phyloP scores from a whole-genome alignment of 2,329 filamentous ascomycete species.

The Knoxdaviesia proteae region DNA sequence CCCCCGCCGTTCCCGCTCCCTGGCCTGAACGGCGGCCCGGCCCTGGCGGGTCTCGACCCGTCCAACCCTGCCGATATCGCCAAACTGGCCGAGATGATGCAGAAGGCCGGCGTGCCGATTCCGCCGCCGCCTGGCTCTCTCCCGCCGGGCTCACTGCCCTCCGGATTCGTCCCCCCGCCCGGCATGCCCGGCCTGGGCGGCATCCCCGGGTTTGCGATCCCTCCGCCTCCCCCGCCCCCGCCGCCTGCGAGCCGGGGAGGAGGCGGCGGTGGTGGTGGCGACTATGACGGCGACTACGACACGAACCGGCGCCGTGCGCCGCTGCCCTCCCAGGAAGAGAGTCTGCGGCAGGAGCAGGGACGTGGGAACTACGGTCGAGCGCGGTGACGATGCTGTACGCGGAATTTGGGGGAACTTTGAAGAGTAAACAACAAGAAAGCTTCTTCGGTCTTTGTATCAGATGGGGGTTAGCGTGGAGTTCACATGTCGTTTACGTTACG shows the following conservation, averaged over 20 bases:
- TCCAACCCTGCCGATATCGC: constrained; percentile 40
- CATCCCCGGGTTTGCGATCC: constrained; percentile 8
- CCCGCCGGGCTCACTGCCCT: constrained; percentile 23
- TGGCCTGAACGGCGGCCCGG: constrained; percentile 23
- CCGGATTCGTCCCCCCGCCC: constrained; percentile 22
- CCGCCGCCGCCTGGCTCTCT: constrained; percentile 29
- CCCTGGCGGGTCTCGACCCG: constrained; percentile 32
- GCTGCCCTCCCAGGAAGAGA: constrained; percentile 68
- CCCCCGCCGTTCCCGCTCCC: constrained; percentile 32
- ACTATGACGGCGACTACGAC: constrained; percentile 13
- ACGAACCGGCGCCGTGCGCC: constrained; percentile 36
- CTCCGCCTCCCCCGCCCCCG: constrained; percentile 19
- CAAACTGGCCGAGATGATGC: constrained; percentile 42
- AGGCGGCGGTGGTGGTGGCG: constrained; percentile 4
- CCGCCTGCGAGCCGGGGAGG: constrained; percentile 8
- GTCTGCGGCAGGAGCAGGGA: constrained; percentile 55
- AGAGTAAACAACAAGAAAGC: neutral
- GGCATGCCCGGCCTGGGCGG: constrained; percentile 12
- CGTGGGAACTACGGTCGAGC: constrained; percentile 37
- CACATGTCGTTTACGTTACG: too few species aligned
- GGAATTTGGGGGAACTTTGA: neutral
- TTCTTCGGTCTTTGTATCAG: neutral
- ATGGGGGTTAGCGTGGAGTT: too few species aligned
- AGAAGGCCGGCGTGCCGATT: constrained; percentile 40
- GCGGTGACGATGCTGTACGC: constrained; percentile 13